Evolutionary conservation across 176 grass and related monocot species (phyloP).

Genomic region (Rhipidocladum racemiflorum): DNA sequence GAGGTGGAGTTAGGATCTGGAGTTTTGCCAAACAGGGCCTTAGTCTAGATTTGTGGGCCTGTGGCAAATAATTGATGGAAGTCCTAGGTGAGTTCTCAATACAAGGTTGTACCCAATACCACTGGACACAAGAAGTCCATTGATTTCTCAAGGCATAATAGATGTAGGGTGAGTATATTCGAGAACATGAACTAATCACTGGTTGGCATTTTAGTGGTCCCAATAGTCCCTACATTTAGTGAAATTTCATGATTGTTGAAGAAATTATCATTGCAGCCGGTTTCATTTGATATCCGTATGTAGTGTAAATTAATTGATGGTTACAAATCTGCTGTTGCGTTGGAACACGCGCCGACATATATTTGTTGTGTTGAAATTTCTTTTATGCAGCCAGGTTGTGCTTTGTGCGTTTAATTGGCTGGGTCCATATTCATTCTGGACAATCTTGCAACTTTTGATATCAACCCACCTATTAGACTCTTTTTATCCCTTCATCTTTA

Average conservation of each 20-base stretch:
- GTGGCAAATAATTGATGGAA: neutral
- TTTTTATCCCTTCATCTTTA: neutral
- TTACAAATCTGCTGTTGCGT: neutral
- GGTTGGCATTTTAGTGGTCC: neutral
- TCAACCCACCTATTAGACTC: neutral
- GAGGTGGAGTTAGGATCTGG: no score
- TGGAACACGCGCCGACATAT: neutral
- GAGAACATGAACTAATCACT: neutral
- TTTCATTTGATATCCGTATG: neutral
- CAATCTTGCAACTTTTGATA: neutral
- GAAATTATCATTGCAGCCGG: neutral
- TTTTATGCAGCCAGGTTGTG: neutral
- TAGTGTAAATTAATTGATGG: neutral
- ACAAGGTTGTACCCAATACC: neutral
- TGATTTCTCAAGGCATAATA: neutral
- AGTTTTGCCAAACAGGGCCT: no score
- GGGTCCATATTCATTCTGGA: neutral
- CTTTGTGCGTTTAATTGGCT: neutral
- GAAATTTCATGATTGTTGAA: neutral
- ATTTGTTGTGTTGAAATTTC: neutral
- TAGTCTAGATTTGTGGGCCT: neutral
- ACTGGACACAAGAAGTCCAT: neutral
- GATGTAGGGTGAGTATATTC: neutral
- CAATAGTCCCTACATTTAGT: no score
- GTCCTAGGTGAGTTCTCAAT: neutral